Evolutionary conservation across 208 protist genomes (phyloP), one percentile per base, ranked within the genome.

Genomic region (Leishmania gerbilli): DNA sequence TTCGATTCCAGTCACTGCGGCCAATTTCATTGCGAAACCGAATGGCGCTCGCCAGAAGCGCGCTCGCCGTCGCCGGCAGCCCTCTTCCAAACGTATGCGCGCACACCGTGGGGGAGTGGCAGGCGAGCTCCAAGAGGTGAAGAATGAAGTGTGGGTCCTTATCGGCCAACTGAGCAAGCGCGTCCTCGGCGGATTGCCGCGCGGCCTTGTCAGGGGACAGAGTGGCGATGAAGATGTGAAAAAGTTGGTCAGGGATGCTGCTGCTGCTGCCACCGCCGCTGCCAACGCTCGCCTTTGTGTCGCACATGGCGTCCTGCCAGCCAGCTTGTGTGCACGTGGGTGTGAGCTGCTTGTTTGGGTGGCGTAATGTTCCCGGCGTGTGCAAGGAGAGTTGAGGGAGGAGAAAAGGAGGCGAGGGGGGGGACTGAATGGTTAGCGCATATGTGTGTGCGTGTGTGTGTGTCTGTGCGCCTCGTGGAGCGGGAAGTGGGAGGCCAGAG

Each of bases 1-100:
- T 88, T 55, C 89, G 87, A 76, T 95, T 93, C 93, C 95, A 97
- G 71, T 97, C 89, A 42, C 87, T 89, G 56, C 86, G 83, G 68
- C 88, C 72, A 24, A 97, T 51, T n/a, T 95, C 83, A 71, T 97
- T 97, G n/a, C 91, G 90, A 9, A 93, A 80, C 62, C 88, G 89
- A 65, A 95, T 93, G 45, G 95, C 88, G 17, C 91, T 91, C 11
- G 95, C 95, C 19, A 93, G 84, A 34, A 86, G 80, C 1, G 60
- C 56, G 80, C 81, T 79, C 40, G 77, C 34, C 27, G 65, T 83
- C 74, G 55, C 53, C 17, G 64, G 47, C 15, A 62, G 51, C 8
- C 1, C 62, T 31, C 69, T 56, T 7, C 81, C 75, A 37, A 82
- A 80, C 13, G 24, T 53, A 60, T 86, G 76, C 53, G 80, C 77